These are phyloP conservation scores for Linnemannia zychae DNA, from an alignment of 192 early-diverging fungal genomes.

Conservation along the genomic window DNA sequence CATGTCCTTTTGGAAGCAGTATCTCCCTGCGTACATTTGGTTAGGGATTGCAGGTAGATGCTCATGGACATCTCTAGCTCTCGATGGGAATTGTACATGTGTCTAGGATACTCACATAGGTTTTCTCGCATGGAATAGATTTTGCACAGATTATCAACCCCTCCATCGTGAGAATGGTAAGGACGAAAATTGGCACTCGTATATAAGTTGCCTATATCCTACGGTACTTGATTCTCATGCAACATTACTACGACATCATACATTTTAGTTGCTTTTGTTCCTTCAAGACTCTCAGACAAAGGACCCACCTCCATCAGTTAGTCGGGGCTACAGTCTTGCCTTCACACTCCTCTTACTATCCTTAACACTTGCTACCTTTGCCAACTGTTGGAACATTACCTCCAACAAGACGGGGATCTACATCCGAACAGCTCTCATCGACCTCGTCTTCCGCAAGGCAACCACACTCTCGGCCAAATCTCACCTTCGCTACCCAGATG, in stretches of 20 bases:
- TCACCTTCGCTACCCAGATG: conserved; percentile 30
- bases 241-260: neutral
- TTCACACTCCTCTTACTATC: neutral
- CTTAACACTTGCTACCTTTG: neutral
- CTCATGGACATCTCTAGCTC: neutral
- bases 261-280: conserved; percentile 5
- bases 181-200: too few species aligned
- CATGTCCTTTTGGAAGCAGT: conserved; percentile 17
- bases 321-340: neutral
- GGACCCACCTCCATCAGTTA: conserved; percentile 6
- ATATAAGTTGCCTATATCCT: too few species aligned
- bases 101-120: too few species aligned
- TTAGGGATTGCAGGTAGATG: conserved; percentile 20
- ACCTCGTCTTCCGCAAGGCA: conserved; percentile 37
- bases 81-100: too few species aligned
- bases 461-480: conserved; percentile 13
- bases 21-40: conserved; percentile 19
- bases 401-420: conserved; percentile 12
- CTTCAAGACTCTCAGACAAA: conserved; percentile 10
- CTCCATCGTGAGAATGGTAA: conserved; percentile 10
- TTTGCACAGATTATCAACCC: conserved; percentile 11
- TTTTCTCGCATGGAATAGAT: conserved; percentile 1
- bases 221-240: neutral
- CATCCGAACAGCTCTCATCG: conserved; percentile 25
- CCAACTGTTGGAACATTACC: conserved; percentile 12